Evolutionary conservation across 441 rosid species (phyloP).

Genomic region (Populus hybrid): DNA sequence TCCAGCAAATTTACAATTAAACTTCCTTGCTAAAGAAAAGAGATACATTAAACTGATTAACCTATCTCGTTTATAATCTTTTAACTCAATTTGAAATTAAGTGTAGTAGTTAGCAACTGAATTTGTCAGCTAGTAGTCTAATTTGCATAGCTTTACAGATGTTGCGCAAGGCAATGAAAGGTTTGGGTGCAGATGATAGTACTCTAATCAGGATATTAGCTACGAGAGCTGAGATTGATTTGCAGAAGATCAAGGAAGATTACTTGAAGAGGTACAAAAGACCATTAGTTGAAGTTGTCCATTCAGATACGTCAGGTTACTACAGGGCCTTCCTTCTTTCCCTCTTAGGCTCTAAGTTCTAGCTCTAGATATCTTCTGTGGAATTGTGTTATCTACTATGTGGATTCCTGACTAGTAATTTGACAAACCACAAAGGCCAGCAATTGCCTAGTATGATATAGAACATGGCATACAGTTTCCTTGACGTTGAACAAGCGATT

Average conservation of each 20-base stretch:
- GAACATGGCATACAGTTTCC: not conserved
- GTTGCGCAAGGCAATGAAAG: conserved; percentile 66
- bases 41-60: not conserved
- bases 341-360: conserved; percentile 44
- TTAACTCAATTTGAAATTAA: not conserved
- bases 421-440: not conserved
- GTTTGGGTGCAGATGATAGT: conserved; percentile 63
- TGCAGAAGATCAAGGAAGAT: conserved; percentile 51
- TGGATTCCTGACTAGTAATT: not conserved
- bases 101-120: not conserved
- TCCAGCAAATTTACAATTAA: conserved; percentile 43
- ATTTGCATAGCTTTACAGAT: conserved; percentile 34
- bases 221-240: conserved; percentile 69
- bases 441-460: not conserved
- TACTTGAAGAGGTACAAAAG: conserved; percentile 58
- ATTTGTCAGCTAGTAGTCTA: not conserved
- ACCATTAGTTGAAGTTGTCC: conserved; percentile 51
- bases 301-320: conserved; percentile 70
- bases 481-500: not conserved
- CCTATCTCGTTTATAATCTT: not conserved
- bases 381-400: not conserved
- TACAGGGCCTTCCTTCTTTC: conserved; percentile 60
- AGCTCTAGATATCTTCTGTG: not conserved
- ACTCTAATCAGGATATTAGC: conserved; percentile 57
- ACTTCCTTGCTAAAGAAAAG: conserved; percentile 11